Evolutionary conservation across 2,329 filamentous ascomycete genomes (phyloP), one percentile per base, ranked within the genome.

Genomic region (Penicillium palitans): DNA sequence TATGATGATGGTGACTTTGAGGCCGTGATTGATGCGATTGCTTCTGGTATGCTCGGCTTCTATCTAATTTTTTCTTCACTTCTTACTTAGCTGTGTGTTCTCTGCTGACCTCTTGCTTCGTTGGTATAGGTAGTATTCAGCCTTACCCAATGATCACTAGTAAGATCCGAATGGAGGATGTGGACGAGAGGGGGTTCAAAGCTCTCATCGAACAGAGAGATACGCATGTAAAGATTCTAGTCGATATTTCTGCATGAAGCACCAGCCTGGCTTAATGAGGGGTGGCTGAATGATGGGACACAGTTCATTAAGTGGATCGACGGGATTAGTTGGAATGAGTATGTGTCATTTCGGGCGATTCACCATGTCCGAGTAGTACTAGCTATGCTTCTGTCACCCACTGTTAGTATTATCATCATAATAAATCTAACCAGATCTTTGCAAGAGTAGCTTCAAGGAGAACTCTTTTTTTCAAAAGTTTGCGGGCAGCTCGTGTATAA

Each of bases 191-290:
- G 39, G 86, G 84, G 0, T 83, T 87, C 62, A 77, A 81, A 56
- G 78, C 83, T 1, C 71, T 88, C 55, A 81, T 87, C 35, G 72
- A 82, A 7, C 80, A 87, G 61, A 86, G 84, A 66, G 83, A 87
- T 46, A 83, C 81, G 58, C 84, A 88, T 68, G 83, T 87, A 25
- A 88, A 88, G 73, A 83, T 88, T 33, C 65, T 88, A 46, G 82
- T 88, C 49, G 72, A 64, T 60, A 70, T 61, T 39, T 64, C 52
- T 40, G 61, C 63, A 51, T 67, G 49, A 61, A 44, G 46, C 31
- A 45, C 29, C 4, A 29, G 29, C 10, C 29, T 29, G 29, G 10
- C 29, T 29, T 12, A 29, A 29, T 29, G 29, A 29, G 10, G 29
- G 12, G 29, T 29, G 29, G 27, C 27, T 29, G 27, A 29, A 29